Conservation (phyloP, 768 basidiomycete genomes). For the Boletales sp. region DNA sequence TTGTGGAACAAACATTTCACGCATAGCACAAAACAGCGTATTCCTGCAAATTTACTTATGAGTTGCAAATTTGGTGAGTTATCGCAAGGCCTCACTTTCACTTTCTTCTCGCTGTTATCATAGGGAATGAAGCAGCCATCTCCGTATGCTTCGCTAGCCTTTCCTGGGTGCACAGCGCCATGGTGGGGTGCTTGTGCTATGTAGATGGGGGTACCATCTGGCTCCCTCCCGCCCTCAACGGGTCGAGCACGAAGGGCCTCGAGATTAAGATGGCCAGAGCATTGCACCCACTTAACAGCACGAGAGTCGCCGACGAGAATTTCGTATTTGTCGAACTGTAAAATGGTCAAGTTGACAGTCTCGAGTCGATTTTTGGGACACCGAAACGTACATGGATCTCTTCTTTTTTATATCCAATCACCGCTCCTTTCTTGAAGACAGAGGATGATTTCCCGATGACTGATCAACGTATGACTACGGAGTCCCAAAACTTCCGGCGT, state of each 20-base stretch:
- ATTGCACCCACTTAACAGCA: constrained; percentile 56
- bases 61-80: background rate
- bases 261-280: constrained; percentile 44
- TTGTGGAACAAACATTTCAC: background rate
- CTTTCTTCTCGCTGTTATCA: constrained; percentile 46
- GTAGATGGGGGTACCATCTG: constrained; percentile 56
- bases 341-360: background rate
- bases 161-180: constrained; percentile 58
- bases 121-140: constrained; percentile 62
- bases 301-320: constrained; percentile 62
- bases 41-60: background rate
- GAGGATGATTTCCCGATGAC: constrained; percentile 65
- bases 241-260: constrained; percentile 43
- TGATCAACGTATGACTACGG: constrained; percentile 22
- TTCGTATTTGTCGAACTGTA: constrained; percentile 60
- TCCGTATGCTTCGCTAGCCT: constrained; percentile 46
- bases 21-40: constrained; percentile 7
- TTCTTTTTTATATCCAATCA: constrained; percentile 57
- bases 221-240: constrained; percentile 67
- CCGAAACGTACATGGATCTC: constrained; percentile 49
- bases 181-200: constrained; percentile 57
- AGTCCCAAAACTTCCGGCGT: background rate
- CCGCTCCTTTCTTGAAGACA: constrained; percentile 56
- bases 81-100: constrained; percentile 36
- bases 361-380: background rate